Evolutionary conservation across 1,284 basidiomycete genomes (phyloP).

Genomic region (Moesziomyces sp.): DNA sequence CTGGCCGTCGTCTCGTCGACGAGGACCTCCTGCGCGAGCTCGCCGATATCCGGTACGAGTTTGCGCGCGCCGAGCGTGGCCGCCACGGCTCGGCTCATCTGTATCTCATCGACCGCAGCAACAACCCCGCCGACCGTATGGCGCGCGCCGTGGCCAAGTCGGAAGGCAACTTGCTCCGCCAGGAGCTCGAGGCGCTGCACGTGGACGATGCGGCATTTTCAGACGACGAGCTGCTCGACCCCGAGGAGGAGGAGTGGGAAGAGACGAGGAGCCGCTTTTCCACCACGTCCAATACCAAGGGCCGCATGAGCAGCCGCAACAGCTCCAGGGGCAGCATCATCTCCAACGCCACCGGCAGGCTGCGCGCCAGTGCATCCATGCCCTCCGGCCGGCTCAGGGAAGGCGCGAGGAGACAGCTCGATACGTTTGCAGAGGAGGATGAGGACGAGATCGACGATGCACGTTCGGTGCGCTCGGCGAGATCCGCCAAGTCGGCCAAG

Average conservation of each 20-base stretch:
- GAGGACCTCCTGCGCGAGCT: slow-evolving; percentile 62
- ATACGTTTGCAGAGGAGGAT: slow-evolving; percentile 42
- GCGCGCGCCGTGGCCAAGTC: slow-evolving; percentile 46
- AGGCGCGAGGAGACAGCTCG: slow-evolving; percentile 21
- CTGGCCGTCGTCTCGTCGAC: slow-evolving; percentile 51
- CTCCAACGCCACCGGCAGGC: slow-evolving; percentile 29
- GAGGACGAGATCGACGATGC: slow-evolving; percentile 32
- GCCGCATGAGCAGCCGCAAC: slow-evolving; percentile 15
- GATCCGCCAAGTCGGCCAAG: slow-evolving; percentile 4
- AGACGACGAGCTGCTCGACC: slow-evolving; percentile 19
- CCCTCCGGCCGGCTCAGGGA: slow-evolving; percentile 30
- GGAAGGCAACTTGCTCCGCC: slow-evolving; percentile 24
- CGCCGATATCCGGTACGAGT: slow-evolving; percentile 51
- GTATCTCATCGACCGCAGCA: slow-evolving; percentile 57
- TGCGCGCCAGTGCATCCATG: slow-evolving; percentile 28
- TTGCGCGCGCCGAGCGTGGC: slow-evolving; percentile 44
- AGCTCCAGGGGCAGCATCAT: slow-evolving; percentile 27
- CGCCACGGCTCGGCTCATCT: slow-evolving; percentile 51
- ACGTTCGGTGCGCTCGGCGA: slow-evolving; percentile 16
- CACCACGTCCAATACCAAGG: slow-evolving; percentile 11
- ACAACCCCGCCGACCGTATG: slow-evolving; percentile 58
- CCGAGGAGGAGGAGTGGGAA: slow-evolving; percentile 30
- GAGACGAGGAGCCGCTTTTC: slow-evolving; percentile 33
- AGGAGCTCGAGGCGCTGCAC: slow-evolving; percentile 22
- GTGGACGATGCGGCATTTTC: slow-evolving; percentile 21